Evolutionary conservation across 345 rosid species (phyloP).

Genomic region (Reutealis trisperma): DNA sequence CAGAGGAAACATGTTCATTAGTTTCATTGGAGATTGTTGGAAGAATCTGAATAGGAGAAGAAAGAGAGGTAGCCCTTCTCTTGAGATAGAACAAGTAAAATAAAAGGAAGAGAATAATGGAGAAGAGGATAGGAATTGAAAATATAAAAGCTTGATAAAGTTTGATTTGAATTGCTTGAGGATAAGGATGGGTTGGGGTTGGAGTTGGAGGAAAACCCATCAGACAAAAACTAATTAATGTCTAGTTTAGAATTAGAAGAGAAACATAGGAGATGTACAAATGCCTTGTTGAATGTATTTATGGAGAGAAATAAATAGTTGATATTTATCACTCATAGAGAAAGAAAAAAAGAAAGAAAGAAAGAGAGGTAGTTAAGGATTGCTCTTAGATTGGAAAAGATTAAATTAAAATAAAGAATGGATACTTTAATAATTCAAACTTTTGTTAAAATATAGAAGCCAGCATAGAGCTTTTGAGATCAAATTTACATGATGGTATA

Average conservation of each 20-base stretch:
- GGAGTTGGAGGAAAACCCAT: constrained; percentile 74
- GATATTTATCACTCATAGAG: background rate
- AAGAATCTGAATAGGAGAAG: constrained; percentile 45
- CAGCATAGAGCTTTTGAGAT: constrained; percentile 29
- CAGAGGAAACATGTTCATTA: constrained; percentile 45
- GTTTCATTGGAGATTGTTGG: constrained; percentile 49
- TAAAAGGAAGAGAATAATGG: constrained; percentile 79
- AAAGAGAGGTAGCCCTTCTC: constrained; percentile 69
- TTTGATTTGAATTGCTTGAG: constrained; percentile 84
- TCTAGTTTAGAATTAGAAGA: background rate
- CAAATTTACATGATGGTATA: constrained; percentile 30
- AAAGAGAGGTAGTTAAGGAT: constrained; percentile 12
- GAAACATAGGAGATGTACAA: background rate
- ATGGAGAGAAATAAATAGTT: background rate
- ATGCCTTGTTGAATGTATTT: constrained; percentile 14
- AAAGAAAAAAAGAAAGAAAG: background rate
- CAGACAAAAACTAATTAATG: background rate
- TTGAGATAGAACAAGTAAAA: constrained; percentile 94
- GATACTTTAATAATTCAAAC: constrained; percentile 12
- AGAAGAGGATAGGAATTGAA: constrained; percentile 91
- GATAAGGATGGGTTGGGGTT: constrained; percentile 65
- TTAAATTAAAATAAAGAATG: background rate
- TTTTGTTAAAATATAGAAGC: constrained; percentile 24
- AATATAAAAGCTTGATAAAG: constrained; percentile 96
- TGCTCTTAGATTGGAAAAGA: constrained; percentile 9